A percentile compares a stretch with the other conserved stretches of the same genome.
phyloP scores from a whole-genome alignment of 2,329 filamentous ascomycete genomes.

The Fusarium sp. region DNA sequence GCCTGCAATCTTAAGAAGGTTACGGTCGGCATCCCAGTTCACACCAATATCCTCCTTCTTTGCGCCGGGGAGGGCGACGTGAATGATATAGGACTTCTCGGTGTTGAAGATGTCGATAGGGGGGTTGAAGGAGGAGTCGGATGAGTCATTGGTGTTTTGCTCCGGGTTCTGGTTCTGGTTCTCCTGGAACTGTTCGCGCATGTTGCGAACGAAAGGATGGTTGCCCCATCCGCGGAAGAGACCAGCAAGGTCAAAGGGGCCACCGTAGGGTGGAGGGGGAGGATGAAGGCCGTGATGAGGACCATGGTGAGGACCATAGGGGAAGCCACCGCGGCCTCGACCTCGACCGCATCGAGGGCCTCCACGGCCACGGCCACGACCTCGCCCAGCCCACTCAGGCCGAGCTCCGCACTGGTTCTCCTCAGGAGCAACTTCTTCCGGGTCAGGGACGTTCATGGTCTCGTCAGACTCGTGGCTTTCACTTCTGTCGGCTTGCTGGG shows the following conservation, averaged over 20 bases:
- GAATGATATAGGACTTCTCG: conserved; percentile 70
- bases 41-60: conserved; percentile 82
- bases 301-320: conserved; percentile 23
- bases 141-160: conserved; percentile 50
- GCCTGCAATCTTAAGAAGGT: conserved; percentile 72
- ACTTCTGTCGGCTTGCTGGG: conserved; percentile 32
- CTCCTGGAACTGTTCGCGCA: conserved; percentile 50
- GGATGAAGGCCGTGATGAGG: conserved; percentile 33
- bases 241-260: conserved; percentile 51
- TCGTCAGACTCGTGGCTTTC: conserved; percentile 50
- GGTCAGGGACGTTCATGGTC: conserved; percentile 46
- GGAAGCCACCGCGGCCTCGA: conserved; percentile 34
- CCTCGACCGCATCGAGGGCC: conserved; percentile 34
- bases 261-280: conserved; percentile 25
- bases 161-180: conserved; percentile 19
- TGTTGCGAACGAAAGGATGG: conserved; percentile 55
- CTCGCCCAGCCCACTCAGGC: conserved; percentile 35
- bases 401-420: conserved; percentile 41
- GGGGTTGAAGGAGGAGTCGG: conserved; percentile 69
- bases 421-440: conserved; percentile 47
- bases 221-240: conserved; percentile 52
- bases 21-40: conserved; percentile 77
- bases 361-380: conserved; percentile 34
- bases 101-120: conserved; percentile 82
- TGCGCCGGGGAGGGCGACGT: conserved; percentile 80